These are phyloP conservation scores for Yarrowia bubula DNA, from an alignment of 805 yeast genomes.

Conservation along the genomic window DNA sequence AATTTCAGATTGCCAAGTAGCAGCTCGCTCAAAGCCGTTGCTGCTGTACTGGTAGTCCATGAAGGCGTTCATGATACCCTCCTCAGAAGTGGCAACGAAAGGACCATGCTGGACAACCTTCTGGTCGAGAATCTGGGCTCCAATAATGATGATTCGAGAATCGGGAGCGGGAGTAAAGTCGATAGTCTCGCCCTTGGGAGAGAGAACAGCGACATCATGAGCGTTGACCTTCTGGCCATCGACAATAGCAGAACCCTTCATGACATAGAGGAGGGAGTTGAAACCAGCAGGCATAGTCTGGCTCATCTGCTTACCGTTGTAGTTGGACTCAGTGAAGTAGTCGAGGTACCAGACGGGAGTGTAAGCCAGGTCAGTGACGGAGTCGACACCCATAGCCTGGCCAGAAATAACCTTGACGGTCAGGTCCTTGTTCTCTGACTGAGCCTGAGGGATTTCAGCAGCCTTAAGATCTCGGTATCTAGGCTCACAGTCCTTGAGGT, in stretches of 20 bases:
- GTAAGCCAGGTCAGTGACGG: conserved; percentile 70
- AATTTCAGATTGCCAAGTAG: conserved; percentile 39
- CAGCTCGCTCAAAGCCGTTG: conserved; percentile 41
- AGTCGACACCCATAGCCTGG: conserved; percentile 63
- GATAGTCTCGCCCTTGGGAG: background rate
- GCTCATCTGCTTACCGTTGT: background rate
- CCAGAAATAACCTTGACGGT: conserved; percentile 2
- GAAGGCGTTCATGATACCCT: conserved; percentile 67
- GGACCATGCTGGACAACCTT: conserved; percentile 86
- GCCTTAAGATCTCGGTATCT: conserved; percentile 71
- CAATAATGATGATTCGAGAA: conserved; percentile 9
- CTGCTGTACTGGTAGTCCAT: conserved; percentile 58
- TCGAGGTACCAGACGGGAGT: conserved; percentile 78
- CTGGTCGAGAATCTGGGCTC: conserved; percentile 43
- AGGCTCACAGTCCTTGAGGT: conserved; percentile 62
- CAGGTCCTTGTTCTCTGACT: background rate
- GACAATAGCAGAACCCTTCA: conserved; percentile 1
- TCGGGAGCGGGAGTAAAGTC: background rate
- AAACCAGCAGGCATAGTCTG: conserved; percentile 7
- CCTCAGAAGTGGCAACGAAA: conserved; percentile 72
- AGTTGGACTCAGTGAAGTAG: conserved; percentile 43
- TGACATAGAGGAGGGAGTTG: background rate
- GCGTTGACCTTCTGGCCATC: background rate
- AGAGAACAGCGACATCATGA: background rate
- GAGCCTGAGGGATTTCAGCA: conserved; percentile 61